Evolutionary conservation across 2,329 filamentous ascomycete species (phyloP).

Genomic region (Pseudogymnoascus sp.): DNA sequence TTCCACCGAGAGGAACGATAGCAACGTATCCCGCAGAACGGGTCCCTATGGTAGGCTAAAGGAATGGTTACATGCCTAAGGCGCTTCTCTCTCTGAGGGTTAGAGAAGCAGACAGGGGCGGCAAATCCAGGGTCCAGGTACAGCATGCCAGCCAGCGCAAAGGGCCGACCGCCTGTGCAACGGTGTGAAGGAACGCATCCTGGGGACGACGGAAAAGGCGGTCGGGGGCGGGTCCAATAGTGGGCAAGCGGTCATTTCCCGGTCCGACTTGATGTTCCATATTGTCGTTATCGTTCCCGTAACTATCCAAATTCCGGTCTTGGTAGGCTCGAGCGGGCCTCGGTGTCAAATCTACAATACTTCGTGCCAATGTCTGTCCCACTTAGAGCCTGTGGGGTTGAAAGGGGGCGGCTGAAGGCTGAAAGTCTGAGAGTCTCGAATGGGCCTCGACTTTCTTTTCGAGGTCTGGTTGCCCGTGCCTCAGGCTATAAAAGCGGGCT

Average conservation of each 20-base stretch:
- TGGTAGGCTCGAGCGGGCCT: constrained; percentile 7
- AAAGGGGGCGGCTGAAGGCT: not conserved
- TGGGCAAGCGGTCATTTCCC: constrained; percentile 7
- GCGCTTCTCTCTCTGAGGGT: not conserved
- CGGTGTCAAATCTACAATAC: not conserved
- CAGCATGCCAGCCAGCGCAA: not conserved
- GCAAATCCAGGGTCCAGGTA: constrained; percentile 6
- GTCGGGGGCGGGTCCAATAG: constrained; percentile 10
- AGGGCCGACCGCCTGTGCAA: not conserved
- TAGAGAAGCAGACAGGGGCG: not conserved
- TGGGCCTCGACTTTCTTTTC: not conserved
- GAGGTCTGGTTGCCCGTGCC: not conserved
- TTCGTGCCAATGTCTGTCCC: not conserved
- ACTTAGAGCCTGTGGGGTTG: constrained; percentile 8
- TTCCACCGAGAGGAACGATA: not conserved
- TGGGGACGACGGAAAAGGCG: constrained; percentile 6
- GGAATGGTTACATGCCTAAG: not conserved
- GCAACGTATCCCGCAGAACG: constrained; percentile 7
- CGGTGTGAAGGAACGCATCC: constrained; percentile 10
- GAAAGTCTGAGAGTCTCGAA: not conserved
- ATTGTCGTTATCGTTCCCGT: not conserved
- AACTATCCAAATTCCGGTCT: not conserved
- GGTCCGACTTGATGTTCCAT: constrained; percentile 1
- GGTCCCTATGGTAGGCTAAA: not conserved
- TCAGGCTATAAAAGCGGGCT: not conserved